A percentile compares a stretch with the other conserved stretches of the same genome.
These are phyloP conservation scores for Amanita subjunquillea DNA, from an alignment of 768 basidiomycete species.

Conservation along the genomic window DNA sequence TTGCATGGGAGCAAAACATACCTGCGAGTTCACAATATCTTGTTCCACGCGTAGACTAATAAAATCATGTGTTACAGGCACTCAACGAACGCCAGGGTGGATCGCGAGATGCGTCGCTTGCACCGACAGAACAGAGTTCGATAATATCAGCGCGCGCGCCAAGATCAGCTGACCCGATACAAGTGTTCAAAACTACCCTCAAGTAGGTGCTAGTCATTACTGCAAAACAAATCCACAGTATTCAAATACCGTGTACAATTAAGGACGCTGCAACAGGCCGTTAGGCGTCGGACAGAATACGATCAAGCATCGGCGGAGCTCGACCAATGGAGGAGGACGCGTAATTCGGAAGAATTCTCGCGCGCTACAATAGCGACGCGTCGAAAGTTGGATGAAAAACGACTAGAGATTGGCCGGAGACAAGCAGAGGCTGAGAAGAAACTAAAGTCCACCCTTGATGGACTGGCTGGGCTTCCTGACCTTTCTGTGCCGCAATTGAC, in stretches of 20 bases:
- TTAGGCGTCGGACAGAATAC: conserved; percentile 16
- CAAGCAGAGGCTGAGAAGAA: conserved; percentile 10
- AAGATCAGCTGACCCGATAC: conserved; percentile 5
- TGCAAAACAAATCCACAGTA: not conserved
- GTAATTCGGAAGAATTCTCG: conserved; percentile 17
- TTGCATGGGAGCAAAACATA: not conserved
- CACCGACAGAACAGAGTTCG: conserved; percentile 5
- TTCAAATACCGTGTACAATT: conserved; percentile 8
- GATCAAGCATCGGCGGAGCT: conserved; percentile 12
- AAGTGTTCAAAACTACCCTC: conserved; percentile 1
- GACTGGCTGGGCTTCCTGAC: conserved; percentile 18
- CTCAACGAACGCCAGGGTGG: not conserved
- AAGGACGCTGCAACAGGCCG: conserved; percentile 19
- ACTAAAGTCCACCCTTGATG: conserved; percentile 14
- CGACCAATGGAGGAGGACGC: conserved; percentile 21
- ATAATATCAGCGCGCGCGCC: not conserved
- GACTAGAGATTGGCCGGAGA: conserved; percentile 10
- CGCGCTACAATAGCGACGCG: conserved; percentile 19
- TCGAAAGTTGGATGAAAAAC: conserved; percentile 15
- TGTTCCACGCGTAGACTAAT: not conserved
- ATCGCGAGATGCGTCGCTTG: not conserved
- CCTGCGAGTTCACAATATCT: not conserved
- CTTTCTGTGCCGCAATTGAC: conserved; percentile 7
- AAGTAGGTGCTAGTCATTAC: conserved; percentile 7
- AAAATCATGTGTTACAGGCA: not conserved